Percentiles rank a stretch among this genome's conserved stretches.
phyloP scores from a whole-genome alignment of 2,329 filamentous ascomycete genomes.

The Stachybotrys chartarum region DNA sequence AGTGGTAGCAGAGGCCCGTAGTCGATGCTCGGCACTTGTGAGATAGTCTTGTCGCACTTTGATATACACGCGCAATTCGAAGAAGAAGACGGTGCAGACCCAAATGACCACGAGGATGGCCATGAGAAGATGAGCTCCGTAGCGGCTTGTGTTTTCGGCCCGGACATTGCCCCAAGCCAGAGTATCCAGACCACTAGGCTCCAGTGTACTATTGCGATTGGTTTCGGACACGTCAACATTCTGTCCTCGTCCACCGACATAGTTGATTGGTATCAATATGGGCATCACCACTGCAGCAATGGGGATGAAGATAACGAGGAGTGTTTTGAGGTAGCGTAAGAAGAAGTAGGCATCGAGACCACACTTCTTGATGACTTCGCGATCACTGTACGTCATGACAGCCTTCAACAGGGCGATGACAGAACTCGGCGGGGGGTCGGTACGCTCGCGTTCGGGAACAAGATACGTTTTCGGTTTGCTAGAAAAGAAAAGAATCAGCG shows the following conservation, averaged over 20 bases:
- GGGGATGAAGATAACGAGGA: conserved; percentile 88
- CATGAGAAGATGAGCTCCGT: conserved; percentile 79
- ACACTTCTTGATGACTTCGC: conserved; percentile 89
- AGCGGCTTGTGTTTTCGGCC: conserved; percentile 55
- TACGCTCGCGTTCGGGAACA: conserved; percentile 77
- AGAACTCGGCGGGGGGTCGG: conserved; percentile 59
- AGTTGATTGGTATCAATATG: conserved; percentile 80
- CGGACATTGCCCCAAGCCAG: conserved; percentile 85
- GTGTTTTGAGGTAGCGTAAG: conserved; percentile 68
- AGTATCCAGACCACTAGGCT: conserved; percentile 62
- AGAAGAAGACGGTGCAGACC: conserved; percentile 81
- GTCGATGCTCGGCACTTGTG: conserved; percentile 87
- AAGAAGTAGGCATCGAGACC: conserved; percentile 98
- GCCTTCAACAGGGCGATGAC: conserved; percentile 44
- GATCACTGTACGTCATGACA: conserved; percentile 62
- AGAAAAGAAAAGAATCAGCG: not conserved
- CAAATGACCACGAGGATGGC: conserved; percentile 73
- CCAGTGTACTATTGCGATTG: conserved; percentile 14
- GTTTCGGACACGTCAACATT: conserved; percentile 34
- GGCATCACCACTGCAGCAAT: conserved; percentile 73
- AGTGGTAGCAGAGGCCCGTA: conserved; percentile 89
- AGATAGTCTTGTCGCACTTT: conserved; percentile 91
- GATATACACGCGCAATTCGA: conserved; percentile 80
- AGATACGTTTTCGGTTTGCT: conserved; percentile 81
- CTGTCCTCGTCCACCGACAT: conserved; percentile 59